Evolutionary conservation across 176 grass and related monocot genomes (phyloP).

Genomic region (Chloris gayana): DNA sequence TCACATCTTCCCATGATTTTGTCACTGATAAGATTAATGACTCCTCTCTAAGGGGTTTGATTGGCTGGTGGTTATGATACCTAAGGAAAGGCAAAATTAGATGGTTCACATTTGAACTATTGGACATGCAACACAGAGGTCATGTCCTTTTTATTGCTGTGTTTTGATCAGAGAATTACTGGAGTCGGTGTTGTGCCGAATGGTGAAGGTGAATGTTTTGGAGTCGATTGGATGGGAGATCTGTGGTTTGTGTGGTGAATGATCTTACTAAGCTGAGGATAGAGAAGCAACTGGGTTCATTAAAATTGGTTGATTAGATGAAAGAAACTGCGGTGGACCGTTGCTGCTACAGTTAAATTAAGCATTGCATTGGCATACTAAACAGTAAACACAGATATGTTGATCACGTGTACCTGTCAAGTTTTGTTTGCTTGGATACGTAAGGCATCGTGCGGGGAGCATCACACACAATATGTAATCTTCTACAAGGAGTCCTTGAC

Average conservation of each 20-base stretch:
- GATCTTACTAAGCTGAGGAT: constrained; percentile 7
- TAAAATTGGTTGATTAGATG: constrained; percentile 22
- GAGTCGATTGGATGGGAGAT: constrained; percentile 58
- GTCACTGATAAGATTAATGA: too few species aligned
- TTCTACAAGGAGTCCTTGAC: not conserved
- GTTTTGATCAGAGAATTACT: not conserved
- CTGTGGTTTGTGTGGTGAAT: constrained; percentile 21
- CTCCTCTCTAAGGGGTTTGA: too few species aligned
- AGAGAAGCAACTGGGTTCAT: constrained; percentile 16
- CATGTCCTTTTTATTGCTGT: too few species aligned
- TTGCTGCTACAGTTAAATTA: not conserved
- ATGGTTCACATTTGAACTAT: too few species aligned
- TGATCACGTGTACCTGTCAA: not conserved
- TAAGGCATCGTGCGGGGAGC: not conserved
- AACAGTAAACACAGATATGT: not conserved
- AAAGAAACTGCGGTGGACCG: not conserved
- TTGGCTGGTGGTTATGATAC: too few species aligned
- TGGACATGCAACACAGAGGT: too few species aligned
- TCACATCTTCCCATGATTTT: too few species aligned
- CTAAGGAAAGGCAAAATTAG: too few species aligned
- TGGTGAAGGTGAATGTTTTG: constrained; percentile 45
- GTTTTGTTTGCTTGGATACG: not conserved
- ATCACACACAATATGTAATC: not conserved
- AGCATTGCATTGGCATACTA: not conserved
- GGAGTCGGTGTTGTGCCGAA: constrained; percentile 30